Conservation (phyloP, 2,329 filamentous ascomycete genomes). For the Calonectria hawksworthii region DNA sequence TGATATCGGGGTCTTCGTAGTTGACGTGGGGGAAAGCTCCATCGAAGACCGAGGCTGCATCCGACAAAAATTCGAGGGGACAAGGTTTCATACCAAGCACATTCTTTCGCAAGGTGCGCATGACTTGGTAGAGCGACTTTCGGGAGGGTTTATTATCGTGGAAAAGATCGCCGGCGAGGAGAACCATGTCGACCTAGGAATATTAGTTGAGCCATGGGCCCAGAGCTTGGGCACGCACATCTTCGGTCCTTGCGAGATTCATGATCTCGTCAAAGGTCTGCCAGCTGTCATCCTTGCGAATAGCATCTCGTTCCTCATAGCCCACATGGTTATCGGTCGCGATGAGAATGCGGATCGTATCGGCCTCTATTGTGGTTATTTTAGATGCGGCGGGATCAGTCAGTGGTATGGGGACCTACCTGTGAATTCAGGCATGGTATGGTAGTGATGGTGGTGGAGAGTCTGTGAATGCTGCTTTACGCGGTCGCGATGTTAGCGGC, state of each 20-base stretch:
- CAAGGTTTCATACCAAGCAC: slow-evolving; percentile 96
- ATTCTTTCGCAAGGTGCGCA: slow-evolving; percentile 93
- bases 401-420: slow-evolving; percentile 33
- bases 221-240: slow-evolving; percentile 65
- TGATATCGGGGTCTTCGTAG: slow-evolving; percentile 97
- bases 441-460: slow-evolving; percentile 1
- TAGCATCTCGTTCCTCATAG: slow-evolving; percentile 91
- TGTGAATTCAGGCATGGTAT: slow-evolving; percentile 48
- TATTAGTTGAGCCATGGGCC: neutral
- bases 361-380: slow-evolving; percentile 63
- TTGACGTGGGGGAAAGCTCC: slow-evolving; percentile 95
- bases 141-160: slow-evolving; percentile 98
- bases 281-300: slow-evolving; percentile 98
- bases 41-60: slow-evolving; percentile 91
- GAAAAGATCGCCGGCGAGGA: slow-evolving; percentile 94
- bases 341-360: slow-evolving; percentile 94
- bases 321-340: slow-evolving; percentile 99
- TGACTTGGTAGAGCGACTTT: slow-evolving; percentile 97
- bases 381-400: neutral
- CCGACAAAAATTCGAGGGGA: slow-evolving; percentile 93
- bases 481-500: slow-evolving; percentile 9
- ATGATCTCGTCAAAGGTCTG: slow-evolving; percentile 96
- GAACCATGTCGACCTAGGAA: slow-evolving; percentile 88
- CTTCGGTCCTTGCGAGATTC: slow-evolving; percentile 85
- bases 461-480: slow-evolving; percentile 14